A percentile compares a stretch with the other conserved stretches of the same genome.
phyloP scores from a whole-genome alignment of 148 eudicot genomes.

The Amaranthus palmeri region DNA sequence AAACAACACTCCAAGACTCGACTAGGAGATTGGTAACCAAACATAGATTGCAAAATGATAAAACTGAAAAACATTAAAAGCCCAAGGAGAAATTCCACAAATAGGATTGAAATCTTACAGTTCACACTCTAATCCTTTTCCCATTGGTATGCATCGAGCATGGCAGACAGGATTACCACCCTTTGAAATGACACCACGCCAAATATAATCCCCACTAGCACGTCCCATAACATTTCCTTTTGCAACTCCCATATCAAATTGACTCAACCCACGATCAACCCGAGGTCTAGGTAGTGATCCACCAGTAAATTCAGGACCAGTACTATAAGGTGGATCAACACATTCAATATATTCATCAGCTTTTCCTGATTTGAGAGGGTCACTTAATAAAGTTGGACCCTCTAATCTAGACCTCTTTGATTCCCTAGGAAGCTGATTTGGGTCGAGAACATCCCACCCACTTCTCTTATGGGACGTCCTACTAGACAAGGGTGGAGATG shows the following conservation, averaged over 20 bases:
- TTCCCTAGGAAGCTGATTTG: constrained; percentile 63
- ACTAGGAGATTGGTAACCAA: not conserved
- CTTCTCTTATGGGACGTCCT: constrained; percentile 41
- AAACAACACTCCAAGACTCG: too few species aligned
- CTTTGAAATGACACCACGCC: constrained; percentile 95
- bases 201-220: constrained; percentile 50
- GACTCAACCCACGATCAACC: constrained; percentile 26
- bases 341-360: constrained; percentile 26
- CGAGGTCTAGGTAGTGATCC: constrained; percentile 27
- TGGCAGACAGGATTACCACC: constrained; percentile 83
- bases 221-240: constrained; percentile 32
- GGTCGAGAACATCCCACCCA: constrained; percentile 77
- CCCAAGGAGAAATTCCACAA: not conserved
- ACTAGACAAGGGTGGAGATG: constrained; percentile 40
- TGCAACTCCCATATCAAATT: not conserved
- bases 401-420: constrained; percentile 66
- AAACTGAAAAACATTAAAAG: not conserved
- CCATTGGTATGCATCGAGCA: constrained; percentile 86
- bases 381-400: constrained; percentile 30
- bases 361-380: constrained; percentile 25
- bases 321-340: constrained; percentile 34
- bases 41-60: not conserved
- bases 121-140: constrained; percentile 56
- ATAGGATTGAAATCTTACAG: constrained; percentile 52
- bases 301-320: constrained; percentile 28